phyloP scores from a whole-genome alignment of 345 rosid genomes.

The Pseudoturritis turrita region DNA sequence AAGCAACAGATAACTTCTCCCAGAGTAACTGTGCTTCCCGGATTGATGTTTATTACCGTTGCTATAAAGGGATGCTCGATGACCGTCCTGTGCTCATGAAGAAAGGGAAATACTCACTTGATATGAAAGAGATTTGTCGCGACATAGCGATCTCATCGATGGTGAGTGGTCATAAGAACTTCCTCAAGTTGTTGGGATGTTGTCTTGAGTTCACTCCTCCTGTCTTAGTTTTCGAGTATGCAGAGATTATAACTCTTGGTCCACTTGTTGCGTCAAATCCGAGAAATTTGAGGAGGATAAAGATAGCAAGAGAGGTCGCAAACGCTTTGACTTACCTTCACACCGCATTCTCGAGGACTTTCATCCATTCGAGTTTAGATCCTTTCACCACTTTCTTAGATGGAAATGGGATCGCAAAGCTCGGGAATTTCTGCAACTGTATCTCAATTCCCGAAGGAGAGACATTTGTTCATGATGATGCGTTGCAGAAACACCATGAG shows the following conservation, averaged over 20 bases:
- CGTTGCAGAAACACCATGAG: constrained; percentile 15
- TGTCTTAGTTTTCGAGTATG: constrained; percentile 24
- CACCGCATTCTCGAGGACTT: constrained; percentile 8
- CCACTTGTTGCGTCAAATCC: constrained; percentile 5
- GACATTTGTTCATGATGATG: constrained; percentile 5
- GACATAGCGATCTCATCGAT: constrained; percentile 27
- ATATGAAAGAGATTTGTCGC: constrained; percentile 8
- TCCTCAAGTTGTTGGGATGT: constrained; percentile 25
- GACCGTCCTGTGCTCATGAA: constrained; percentile 25
- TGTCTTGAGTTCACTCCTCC: constrained; percentile 23
- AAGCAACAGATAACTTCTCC: constrained; percentile 28
- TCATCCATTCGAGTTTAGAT: constrained; percentile 17
- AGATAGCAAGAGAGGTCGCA: constrained; percentile 25
- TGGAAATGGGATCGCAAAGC: constrained; percentile 18
- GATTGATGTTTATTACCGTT: constrained; percentile 21
- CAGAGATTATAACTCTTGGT: constrained; percentile 26
- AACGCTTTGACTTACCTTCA: constrained; percentile 28
- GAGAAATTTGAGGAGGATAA: not conserved
- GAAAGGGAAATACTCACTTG: constrained; percentile 22
- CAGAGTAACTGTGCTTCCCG: constrained; percentile 19
- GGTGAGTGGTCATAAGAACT: constrained; percentile 25
- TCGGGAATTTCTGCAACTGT: constrained; percentile 20
- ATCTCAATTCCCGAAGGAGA: constrained; percentile 24
- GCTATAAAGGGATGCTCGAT: constrained; percentile 18
- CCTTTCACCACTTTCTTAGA: constrained; percentile 17